phyloP scores from a whole-genome alignment of 305 asterid genomes.

The Solanum hybrid region DNA sequence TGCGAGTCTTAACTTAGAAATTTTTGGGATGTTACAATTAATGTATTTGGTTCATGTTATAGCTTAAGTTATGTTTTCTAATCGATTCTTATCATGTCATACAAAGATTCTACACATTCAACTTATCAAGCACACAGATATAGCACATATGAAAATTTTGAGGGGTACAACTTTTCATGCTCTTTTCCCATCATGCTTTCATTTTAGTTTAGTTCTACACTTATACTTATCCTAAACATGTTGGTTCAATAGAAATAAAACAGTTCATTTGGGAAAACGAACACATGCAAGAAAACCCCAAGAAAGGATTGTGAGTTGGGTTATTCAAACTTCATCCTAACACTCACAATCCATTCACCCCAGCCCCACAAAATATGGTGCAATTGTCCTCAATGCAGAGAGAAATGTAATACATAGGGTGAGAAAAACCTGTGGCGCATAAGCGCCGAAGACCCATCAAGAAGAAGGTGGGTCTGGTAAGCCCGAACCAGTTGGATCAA shows the following conservation, averaged over 20 bases:
- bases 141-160: neutral
- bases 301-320: neutral
- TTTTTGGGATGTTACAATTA: no score
- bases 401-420: neutral
- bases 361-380: neutral
- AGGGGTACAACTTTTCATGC: neutral
- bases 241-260: neutral
- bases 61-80: neutral
- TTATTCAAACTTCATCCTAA: neutral
- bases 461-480: neutral
- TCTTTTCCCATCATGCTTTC: neutral
- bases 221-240: neutral
- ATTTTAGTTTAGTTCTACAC: neutral
- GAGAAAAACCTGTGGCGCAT: neutral
- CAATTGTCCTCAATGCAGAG: neutral
- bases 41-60: neutral
- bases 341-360: neutral
- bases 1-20: no score
- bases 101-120: no score
- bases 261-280: neutral
- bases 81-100: neutral
- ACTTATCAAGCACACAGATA: neutral
- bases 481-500: neutral
- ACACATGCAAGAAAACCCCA: neutral
- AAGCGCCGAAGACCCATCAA: neutral